Percentiles rank a stretch among this genome's conserved stretches.
phyloP scores from a whole-genome alignment of 2,329 filamentous ascomycete species.

The Phaeomoniella chlamydospora region DNA sequence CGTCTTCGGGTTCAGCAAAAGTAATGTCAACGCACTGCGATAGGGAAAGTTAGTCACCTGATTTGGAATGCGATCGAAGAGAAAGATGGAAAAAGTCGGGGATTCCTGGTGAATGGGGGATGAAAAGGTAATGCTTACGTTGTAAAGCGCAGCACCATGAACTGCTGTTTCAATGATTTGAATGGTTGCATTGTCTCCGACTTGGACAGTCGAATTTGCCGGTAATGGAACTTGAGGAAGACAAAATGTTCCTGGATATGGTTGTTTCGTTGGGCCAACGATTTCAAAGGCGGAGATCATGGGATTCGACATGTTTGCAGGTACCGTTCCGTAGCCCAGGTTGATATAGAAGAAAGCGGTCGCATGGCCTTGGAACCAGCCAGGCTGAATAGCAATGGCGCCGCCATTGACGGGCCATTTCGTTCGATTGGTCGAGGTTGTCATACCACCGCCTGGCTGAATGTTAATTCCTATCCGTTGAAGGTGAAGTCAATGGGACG shows the following conservation, averaged over 20 bases:
- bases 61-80: neutral
- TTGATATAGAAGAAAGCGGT: conserved; percentile 82
- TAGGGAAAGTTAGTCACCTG: neutral
- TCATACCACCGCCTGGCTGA: conserved; percentile 64
- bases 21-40: conserved; percentile 83
- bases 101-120: too few species aligned
- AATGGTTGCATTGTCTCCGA: conserved; percentile 83
- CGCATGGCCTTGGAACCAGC: conserved; percentile 85
- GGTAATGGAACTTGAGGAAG: conserved; percentile 81
- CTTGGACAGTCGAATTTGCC: conserved; percentile 50
- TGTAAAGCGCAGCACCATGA: conserved; percentile 72
- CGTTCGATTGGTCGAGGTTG: conserved; percentile 65
- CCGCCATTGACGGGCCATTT: conserved; percentile 83
- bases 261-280: conserved; percentile 62
- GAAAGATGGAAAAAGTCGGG: too few species aligned
- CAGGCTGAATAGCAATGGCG: conserved; percentile 79
- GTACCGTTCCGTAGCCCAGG: conserved; percentile 69
- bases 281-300: conserved; percentile 76
- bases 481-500: conserved; percentile 20
- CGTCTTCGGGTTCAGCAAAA: conserved; percentile 67
- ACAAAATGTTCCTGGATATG: conserved; percentile 82
- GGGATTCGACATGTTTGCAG: conserved; percentile 71
- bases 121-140: conserved; percentile 39
- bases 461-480: neutral
- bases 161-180: conserved; percentile 72